Evolutionary conservation across 179 eudicot genomes (phyloP).

Genomic region (Carnegiea gigantea): DNA sequence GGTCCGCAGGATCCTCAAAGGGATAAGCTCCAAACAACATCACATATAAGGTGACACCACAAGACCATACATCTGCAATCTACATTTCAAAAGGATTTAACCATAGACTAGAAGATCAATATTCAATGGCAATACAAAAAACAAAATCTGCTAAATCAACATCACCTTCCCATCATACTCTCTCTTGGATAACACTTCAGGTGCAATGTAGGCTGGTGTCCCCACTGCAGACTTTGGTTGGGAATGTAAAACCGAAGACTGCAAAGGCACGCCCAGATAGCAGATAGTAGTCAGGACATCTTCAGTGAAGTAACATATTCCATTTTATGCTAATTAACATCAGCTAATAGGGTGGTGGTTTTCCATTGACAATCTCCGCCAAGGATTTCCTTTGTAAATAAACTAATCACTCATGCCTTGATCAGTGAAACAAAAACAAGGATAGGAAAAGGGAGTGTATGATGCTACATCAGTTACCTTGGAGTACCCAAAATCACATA

Average conservation of each 20-base stretch:
- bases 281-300: neutral
- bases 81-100: conserved; percentile 31
- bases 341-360: neutral
- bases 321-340: neutral
- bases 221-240: conserved; percentile 91
- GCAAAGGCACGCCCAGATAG: conserved; percentile 13
- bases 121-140: neutral
- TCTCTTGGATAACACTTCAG: conserved; percentile 73
- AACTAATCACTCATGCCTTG: too few relatives aligned
- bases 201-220: conserved; percentile 89
- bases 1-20: conserved; percentile 77
- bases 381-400: too few relatives aligned
- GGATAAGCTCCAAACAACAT: conserved; percentile 89
- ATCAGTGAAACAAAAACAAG: too few relatives aligned
- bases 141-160: neutral
- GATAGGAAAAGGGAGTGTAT: neutral
- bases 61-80: conserved; percentile 97
- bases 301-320: neutral
- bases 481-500: conserved; percentile 89
- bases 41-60: conserved; percentile 84
- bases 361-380: neutral
- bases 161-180: conserved; percentile 87
- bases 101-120: neutral
- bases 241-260: conserved; percentile 72
- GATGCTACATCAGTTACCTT: conserved; percentile 45